A percentile compares a stretch with the other conserved stretches of the same genome.
phyloP scores from a whole-genome alignment of 345 rosid genomes.

The Lumnitzera littorea region DNA sequence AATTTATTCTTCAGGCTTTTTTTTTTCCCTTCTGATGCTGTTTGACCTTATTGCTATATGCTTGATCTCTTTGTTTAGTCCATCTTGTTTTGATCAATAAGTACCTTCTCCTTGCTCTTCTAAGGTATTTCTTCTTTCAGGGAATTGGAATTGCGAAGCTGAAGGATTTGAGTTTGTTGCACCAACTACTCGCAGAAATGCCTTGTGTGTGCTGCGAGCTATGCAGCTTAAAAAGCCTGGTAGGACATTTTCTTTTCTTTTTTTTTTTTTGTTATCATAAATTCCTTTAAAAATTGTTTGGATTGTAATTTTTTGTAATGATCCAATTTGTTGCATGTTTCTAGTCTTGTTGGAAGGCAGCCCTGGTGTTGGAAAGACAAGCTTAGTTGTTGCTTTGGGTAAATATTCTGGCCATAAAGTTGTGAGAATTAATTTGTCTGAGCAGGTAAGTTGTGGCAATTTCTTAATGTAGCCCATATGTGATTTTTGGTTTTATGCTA shows the following conservation, averaged over 20 bases:
- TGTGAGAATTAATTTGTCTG: conserved; percentile 90
- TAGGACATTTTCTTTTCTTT: conserved; percentile 43
- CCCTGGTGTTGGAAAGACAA: conserved; percentile 99
- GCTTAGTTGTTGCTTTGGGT: conserved; percentile 80
- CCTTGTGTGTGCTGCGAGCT: conserved; percentile 78
- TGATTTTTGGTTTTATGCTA: too few relatives aligned
- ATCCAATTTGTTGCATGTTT: too few relatives aligned
- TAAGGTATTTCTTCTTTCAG: conserved; percentile 15
- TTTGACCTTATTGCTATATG: too few relatives aligned
- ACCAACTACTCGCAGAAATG: conserved; percentile 83
- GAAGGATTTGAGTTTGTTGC: conserved; percentile 81
- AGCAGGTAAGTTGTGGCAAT: conserved; percentile 29
- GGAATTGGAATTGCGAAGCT: conserved; percentile 35
- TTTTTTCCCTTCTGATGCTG: too few relatives aligned
- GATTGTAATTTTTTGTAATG: background rate
- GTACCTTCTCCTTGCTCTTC: background rate
- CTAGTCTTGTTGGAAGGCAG: conserved; percentile 76
- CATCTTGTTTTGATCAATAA: background rate
- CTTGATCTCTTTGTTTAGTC: background rate
- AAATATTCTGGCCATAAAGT: conserved; percentile 92
- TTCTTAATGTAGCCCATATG: background rate
- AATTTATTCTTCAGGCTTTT: too few relatives aligned
- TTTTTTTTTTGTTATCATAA: background rate
- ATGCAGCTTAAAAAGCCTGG: conserved; percentile 94
- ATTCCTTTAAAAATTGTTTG: background rate